Percentiles rank a stretch among this genome's conserved stretches.
Conservation (phyloP, 1,139 yeast species). For the Sugiyamaella grinbergsii region DNA sequence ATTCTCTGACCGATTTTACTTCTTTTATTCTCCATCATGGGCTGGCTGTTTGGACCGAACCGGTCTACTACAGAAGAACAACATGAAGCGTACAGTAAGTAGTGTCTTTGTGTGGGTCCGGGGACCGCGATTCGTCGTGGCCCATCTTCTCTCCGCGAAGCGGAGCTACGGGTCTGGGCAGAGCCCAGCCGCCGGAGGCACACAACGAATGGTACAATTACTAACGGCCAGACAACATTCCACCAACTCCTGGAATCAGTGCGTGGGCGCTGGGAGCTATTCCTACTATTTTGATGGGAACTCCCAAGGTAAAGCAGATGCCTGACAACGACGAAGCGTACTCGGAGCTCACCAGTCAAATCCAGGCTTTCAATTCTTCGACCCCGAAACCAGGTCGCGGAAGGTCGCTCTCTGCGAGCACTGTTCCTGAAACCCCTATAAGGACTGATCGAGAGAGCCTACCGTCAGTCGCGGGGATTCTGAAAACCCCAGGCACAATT, state of each 20-base stretch:
- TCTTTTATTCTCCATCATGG: slow-evolving; percentile 2
- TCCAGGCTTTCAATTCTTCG: slow-evolving; percentile 20
- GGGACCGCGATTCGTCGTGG: background rate
- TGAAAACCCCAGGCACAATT: slow-evolving; percentile 34
- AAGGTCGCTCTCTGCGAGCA: slow-evolving; percentile 6
- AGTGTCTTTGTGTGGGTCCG: background rate
- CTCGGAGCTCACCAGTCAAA: slow-evolving; percentile 22
- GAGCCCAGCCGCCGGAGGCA: slow-evolving; percentile 4
- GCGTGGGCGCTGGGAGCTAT: slow-evolving; percentile 31
- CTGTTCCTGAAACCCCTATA: slow-evolving; percentile 22
- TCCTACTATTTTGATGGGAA: slow-evolving; percentile 30
- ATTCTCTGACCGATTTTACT: background rate
- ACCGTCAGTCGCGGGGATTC: slow-evolving; percentile 33
- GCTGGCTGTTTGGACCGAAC: slow-evolving; percentile 11
- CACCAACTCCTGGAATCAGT: slow-evolving; percentile 32
- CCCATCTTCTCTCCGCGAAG: background rate
- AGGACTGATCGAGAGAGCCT: slow-evolving; percentile 4
- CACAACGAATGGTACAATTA: background rate
- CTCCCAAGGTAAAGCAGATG: slow-evolving; percentile 26
- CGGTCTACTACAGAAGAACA: background rate
- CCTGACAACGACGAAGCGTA: slow-evolving; percentile 27
- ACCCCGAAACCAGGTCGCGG: slow-evolving; percentile 12
- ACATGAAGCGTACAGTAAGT: slow-evolving; percentile 7
- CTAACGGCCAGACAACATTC: slow-evolving; percentile 22
- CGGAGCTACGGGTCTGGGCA: slow-evolving; percentile 4